A percentile compares a stretch with the other conserved stretches of the same genome.
phyloP scores from a whole-genome alignment of 108 stramenopile species.

The Conticribra guillardii region DNA sequence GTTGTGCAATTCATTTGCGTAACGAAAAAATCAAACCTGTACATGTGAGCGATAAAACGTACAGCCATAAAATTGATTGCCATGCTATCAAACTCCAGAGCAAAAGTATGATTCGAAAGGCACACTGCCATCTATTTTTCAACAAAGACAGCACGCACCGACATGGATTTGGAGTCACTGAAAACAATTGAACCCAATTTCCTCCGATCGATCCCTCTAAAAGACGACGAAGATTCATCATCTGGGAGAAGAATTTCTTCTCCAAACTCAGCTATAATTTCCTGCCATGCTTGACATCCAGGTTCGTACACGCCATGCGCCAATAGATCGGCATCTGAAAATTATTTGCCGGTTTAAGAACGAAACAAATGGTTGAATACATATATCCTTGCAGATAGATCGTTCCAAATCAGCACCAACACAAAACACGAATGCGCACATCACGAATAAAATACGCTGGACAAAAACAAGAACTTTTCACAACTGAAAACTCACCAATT shows the following conservation, averaged over 20 bases:
- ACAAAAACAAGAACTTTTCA: neutral
- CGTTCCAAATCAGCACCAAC: neutral
- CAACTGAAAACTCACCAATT: constrained; percentile 40
- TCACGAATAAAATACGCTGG: neutral
- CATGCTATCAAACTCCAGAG: neutral
- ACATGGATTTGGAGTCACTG: constrained; percentile 62
- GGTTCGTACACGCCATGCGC: constrained; percentile 80
- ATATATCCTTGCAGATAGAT: too few species aligned
- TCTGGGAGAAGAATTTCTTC: constrained; percentile 43
- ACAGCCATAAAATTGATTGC: too few species aligned
- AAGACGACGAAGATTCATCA: constrained; percentile 23
- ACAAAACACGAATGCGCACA: too few species aligned
- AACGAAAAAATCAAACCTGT: too few species aligned
- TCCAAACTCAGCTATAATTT: constrained; percentile 69
- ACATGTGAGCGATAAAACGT: too few species aligned
- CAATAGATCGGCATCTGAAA: constrained; percentile 69
- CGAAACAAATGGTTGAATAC: too few species aligned
- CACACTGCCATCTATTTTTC: neutral
- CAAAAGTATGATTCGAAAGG: neutral
- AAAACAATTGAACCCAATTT: constrained; percentile 81
- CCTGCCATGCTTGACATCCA: constrained; percentile 57
- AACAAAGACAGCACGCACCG: constrained; percentile 36
- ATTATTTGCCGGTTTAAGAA: neutral
- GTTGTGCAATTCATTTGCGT: too few species aligned
- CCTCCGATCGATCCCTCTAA: constrained; percentile 61